Evolutionary conservation across 768 basidiomycete species (phyloP).

Genomic region (Naganishia vaughanmartiniae): DNA sequence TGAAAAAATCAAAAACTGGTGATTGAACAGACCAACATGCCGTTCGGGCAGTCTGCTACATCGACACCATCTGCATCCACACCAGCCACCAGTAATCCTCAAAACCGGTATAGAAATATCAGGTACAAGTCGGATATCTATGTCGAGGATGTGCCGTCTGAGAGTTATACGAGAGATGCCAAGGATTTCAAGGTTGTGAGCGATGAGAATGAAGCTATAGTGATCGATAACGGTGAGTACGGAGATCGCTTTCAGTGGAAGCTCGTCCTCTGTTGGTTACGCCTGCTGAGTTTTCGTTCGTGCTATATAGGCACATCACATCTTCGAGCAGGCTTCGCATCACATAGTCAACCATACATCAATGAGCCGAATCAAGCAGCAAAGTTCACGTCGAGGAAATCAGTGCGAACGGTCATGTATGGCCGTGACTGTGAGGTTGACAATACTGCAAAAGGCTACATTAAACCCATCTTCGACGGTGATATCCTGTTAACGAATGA

Average conservation of each 20-base stretch:
- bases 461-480: constrained; percentile 85
- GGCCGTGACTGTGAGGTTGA: constrained; percentile 85
- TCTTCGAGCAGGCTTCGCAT: constrained; percentile 79
- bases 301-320: constrained; percentile 61
- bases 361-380: constrained; percentile 70
- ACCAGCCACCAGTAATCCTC: background rate
- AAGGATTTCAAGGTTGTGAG: background rate
- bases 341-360: constrained; percentile 60
- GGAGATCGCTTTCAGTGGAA: too few relatives aligned
- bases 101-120: constrained; percentile 8
- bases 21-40: background rate
- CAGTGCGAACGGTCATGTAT: constrained; percentile 78
- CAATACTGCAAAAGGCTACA: constrained; percentile 72
- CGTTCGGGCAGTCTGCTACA: background rate
- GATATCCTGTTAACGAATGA: constrained; percentile 90
- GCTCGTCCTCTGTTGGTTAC: background rate
- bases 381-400: constrained; percentile 84
- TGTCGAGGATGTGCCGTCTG: constrained; percentile 15
- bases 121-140: constrained; percentile 24
- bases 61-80: background rate
- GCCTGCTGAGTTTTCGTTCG: background rate
- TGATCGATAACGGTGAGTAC: constrained; percentile 29
- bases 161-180: background rate
- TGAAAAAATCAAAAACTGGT: background rate
- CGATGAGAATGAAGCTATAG: constrained; percentile 8